Evolutionary conservation across 768 basidiomycete species (phyloP).

Genomic region (Boletellus emodensis): DNA sequence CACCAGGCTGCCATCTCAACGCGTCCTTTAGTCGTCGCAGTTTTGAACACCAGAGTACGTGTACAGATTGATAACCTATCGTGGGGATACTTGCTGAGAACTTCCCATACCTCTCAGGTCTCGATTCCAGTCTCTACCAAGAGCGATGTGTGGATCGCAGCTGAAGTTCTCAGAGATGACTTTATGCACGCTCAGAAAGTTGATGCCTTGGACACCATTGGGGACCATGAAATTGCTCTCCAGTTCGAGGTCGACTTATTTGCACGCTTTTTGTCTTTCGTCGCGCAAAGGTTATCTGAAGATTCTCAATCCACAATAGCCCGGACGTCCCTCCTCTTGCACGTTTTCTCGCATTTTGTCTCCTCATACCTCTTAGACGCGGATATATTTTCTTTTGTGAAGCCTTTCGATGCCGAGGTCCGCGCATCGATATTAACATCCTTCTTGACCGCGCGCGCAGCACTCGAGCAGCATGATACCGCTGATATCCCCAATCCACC

Average conservation of each 20-base stretch:
- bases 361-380: conserved; percentile 62
- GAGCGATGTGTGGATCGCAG: conserved; percentile 83
- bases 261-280: conserved; percentile 78
- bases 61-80: conserved; percentile 9
- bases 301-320: conserved; percentile 50
- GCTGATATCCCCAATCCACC: conserved; percentile 56
- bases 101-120: conserved; percentile 42
- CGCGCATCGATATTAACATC: conserved; percentile 73
- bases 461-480: conserved; percentile 56
- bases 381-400: conserved; percentile 81
- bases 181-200: conserved; percentile 65
- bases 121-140: conserved; percentile 85
- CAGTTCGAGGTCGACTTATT: conserved; percentile 75
- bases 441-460: conserved; percentile 74
- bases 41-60: conserved; percentile 34
- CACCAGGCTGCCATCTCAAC: conserved; percentile 30
- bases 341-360: conserved; percentile 76
- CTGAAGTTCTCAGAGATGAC: conserved; percentile 88
- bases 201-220: conserved; percentile 53
- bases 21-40: conserved; percentile 34
- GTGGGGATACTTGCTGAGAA: conserved; percentile 3
- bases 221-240: conserved; percentile 47
- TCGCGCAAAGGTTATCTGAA: conserved; percentile 58
- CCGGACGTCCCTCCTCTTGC: conserved; percentile 64
- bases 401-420: conserved; percentile 68